phyloP scores from a whole-genome alignment of 2,329 filamentous ascomycete genomes.

The Ceratocystis harringtonii region DNA sequence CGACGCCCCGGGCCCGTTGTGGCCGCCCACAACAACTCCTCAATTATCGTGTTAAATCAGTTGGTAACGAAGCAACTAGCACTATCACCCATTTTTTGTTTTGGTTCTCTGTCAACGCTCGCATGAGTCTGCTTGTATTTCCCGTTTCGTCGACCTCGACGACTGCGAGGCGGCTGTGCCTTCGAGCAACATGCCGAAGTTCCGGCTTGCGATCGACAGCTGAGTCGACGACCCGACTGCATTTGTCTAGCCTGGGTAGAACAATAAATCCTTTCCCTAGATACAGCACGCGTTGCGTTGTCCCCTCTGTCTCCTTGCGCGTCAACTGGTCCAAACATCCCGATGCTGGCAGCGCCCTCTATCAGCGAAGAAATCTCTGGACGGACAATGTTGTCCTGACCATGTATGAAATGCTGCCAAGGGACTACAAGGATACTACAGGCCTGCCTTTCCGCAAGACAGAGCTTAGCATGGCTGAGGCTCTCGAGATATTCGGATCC shows the following conservation, averaged over 20 bases:
- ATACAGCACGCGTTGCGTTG: conserved; percentile 6
- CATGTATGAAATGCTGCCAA: conserved; percentile 44
- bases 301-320: conserved; percentile 4
- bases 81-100: neutral
- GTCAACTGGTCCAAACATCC: conserved; percentile 15
- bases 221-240: conserved; percentile 9
- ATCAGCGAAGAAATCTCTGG: conserved; percentile 10
- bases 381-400: conserved; percentile 27
- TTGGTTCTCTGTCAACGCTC: neutral
- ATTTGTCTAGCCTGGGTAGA: conserved; percentile 11
- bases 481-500: conserved; percentile 35
- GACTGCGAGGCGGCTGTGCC: conserved; percentile 9
- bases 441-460: conserved; percentile 39
- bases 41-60: neutral
- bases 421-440: conserved; percentile 37
- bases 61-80: neutral
- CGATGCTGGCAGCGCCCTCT: neutral
- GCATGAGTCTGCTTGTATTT: conserved; percentile 17
- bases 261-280: conserved; percentile 5
- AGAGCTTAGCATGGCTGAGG: conserved; percentile 36
- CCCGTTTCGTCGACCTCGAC: conserved; percentile 13
- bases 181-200: conserved; percentile 9
- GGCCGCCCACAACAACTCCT: conserved; percentile 3
- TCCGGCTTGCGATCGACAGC: neutral
- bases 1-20: conserved; percentile 3